Evolutionary conservation across 345 rosid genomes (phyloP).

Genomic region (Combretum micranthum): DNA sequence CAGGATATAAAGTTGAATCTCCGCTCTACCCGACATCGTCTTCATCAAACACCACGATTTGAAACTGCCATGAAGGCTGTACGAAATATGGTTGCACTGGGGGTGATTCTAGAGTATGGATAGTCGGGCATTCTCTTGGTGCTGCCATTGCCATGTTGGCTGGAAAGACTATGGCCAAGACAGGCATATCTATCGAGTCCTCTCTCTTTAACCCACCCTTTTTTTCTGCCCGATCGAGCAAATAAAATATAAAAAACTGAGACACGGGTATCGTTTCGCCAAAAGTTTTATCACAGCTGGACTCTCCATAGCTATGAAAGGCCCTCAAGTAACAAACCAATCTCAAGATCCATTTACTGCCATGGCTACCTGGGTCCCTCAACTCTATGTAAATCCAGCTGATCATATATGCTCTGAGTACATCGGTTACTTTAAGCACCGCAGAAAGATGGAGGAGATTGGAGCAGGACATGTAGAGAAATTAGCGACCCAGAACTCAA

Average conservation of each 20-base stretch:
- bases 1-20: constrained; percentile 63
- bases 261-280: constrained; percentile 57
- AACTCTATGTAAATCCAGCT: constrained; percentile 44
- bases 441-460: constrained; percentile 77
- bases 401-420: constrained; percentile 80
- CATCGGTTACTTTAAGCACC: constrained; percentile 79
- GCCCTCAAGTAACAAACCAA: constrained; percentile 21
- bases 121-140: constrained; percentile 93
- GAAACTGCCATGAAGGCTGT: constrained; percentile 75
- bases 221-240: constrained; percentile 60
- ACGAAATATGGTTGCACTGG: constrained; percentile 52
- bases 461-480: constrained; percentile 67
- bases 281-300: constrained; percentile 81
- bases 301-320: constrained; percentile 54
- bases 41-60: constrained; percentile 63
- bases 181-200: constrained; percentile 43
- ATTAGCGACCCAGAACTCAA: constrained; percentile 62
- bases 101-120: constrained; percentile 67
- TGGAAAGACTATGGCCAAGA: constrained; percentile 66
- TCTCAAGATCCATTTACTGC: constrained; percentile 40
- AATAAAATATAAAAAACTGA: constrained; percentile 56
- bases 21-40: constrained; percentile 53
- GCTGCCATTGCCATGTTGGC: constrained; percentile 74
- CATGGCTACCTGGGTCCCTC: constrained; percentile 60
- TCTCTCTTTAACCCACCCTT: constrained; percentile 85